A percentile compares a stretch with the other conserved stretches of the same genome.
These are phyloP conservation scores for Gnomoniopsis smithogilvyi DNA, from an alignment of 2,329 filamentous ascomycete genomes.

Conservation along the genomic window DNA sequence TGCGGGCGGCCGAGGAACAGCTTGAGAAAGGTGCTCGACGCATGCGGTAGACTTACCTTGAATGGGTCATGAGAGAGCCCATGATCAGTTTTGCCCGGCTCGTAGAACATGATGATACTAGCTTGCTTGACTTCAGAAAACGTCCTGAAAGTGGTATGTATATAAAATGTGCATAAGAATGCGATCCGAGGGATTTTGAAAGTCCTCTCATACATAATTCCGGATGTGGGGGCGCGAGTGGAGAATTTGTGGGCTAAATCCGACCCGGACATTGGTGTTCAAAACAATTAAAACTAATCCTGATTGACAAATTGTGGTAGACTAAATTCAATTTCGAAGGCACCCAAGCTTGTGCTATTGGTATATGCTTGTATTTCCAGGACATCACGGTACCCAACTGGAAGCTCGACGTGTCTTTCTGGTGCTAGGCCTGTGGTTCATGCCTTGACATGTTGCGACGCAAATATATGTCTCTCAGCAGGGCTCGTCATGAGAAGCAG, in stretches of 20 bases:
- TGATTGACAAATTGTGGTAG: too few species aligned
- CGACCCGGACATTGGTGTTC: background rate
- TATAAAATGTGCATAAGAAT: background rate
- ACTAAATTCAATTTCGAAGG: too few species aligned
- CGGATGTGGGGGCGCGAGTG: background rate
- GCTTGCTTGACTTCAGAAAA: background rate
- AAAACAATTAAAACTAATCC: too few species aligned
- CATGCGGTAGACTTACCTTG: slow-evolving; percentile 4
- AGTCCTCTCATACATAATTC: background rate
- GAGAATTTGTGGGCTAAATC: background rate
- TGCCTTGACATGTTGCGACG: too few species aligned
- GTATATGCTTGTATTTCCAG: too few species aligned
- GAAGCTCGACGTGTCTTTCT: too few species aligned
- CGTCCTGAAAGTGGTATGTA: background rate
- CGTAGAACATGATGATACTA: slow-evolving; percentile 14
- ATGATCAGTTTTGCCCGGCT: slow-evolving; percentile 15
- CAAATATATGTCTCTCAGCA: too few species aligned
- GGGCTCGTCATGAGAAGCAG: too few species aligned
- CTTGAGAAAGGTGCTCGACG: background rate
- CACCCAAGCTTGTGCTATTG: too few species aligned
- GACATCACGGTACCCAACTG: too few species aligned
- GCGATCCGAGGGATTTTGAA: background rate
- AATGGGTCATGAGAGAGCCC: slow-evolving; percentile 12
- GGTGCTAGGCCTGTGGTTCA: too few species aligned
- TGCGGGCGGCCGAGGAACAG: too few species aligned